Evolutionary conservation across 2,329 filamentous ascomycete species (phyloP), one percentile per base, ranked within the genome.

Genomic region (Penicillium sp.): DNA sequence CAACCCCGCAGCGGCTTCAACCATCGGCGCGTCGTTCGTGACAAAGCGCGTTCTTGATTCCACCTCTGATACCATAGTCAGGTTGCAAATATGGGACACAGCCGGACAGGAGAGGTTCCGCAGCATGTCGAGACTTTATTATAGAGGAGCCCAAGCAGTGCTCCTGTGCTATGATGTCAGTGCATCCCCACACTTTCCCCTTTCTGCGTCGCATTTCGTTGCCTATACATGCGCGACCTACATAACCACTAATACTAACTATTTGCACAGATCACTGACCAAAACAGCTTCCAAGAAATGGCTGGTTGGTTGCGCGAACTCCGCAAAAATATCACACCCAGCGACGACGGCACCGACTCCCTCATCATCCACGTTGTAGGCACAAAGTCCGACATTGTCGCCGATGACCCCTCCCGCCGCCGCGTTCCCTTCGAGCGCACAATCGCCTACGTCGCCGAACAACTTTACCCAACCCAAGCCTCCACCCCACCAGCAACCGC

Each of bases 11-110:
- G 73, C 75, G 58, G 71, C 76, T 51, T 88, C 86, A 5, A 92
- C 89, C n/a, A 86, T 92, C 56, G 89, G 89, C 70, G 89, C 89
- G 28, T 89, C 86, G 69, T 91, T 91, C 73, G 80, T 91, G 71
- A 89, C 89, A 41, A 91, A 91, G 76, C 85, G 87, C 68, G 87
- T 91, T 57, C 81, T 89, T 63, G 92, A 97, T 75, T 85, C 84
- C 59, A 90, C 96, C 71, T 90, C 88, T 22, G 90, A 93, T 67
- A 94, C 91, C 1, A 82, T 89, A 25, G 91, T 97, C 35, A 86
- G 92, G n/a, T 80, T 97, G 36, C 92, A 97, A 70, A 95, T 97
- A 64, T 97, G 92, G 92, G 92, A 97, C 71, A 97, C 92, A 33
- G 91, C 93, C 55, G 93, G 93, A 58, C 93, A 99, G 71, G 93